phyloP scores from a whole-genome alignment of 805 yeast species.

The Starmerella ratchasimensis region DNA sequence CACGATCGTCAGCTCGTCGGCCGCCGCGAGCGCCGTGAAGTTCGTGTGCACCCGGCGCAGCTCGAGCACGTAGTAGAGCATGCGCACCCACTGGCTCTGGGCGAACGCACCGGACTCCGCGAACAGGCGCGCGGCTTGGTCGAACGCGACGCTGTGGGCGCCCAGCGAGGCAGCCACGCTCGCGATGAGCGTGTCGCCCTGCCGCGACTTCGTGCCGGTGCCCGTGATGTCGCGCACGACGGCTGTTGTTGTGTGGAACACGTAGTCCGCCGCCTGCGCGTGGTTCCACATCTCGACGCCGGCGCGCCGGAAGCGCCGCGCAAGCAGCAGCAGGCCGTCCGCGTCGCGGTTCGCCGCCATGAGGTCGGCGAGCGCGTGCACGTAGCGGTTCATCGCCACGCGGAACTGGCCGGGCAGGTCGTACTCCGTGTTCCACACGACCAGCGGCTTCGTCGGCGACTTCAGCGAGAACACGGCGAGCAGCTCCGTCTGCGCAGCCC shows the following conservation, averaged over 20 bases:
- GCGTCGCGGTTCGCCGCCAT: slow-evolving; percentile 42
- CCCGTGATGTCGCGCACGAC: no score
- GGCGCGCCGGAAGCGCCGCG: slow-evolving; percentile 63
- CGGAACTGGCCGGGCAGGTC: slow-evolving; percentile 93
- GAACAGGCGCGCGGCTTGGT: no score
- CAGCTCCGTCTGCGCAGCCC: slow-evolving; percentile 52
- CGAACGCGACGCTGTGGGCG: no score
- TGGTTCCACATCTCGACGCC: slow-evolving; percentile 63
- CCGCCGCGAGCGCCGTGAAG: slow-evolving; percentile 9
- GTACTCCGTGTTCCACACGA: slow-evolving; percentile 84
- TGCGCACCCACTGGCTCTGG: slow-evolving; percentile 10
- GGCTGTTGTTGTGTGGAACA: no score
- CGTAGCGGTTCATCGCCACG: slow-evolving; percentile 57
- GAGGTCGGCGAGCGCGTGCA: slow-evolving; percentile 46
- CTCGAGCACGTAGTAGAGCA: slow-evolving; percentile 9
- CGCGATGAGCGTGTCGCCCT: no score
- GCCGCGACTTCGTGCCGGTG: no score
- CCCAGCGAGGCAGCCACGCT: no score
- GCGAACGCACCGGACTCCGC: no score
- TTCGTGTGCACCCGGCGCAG: slow-evolving; percentile 11
- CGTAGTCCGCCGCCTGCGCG: slow-evolving; percentile 51
- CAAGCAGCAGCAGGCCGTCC: slow-evolving; percentile 42
- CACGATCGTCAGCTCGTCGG: slow-evolving; percentile 13
- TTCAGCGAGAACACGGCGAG: slow-evolving; percentile 48
- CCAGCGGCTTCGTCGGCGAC: slow-evolving; percentile 49